A percentile compares a stretch with the other conserved stretches of the same genome.
These are phyloP conservation scores for Candida dubliniensis DNA, from an alignment of 1,139 yeast species.

Conservation along the genomic window DNA sequence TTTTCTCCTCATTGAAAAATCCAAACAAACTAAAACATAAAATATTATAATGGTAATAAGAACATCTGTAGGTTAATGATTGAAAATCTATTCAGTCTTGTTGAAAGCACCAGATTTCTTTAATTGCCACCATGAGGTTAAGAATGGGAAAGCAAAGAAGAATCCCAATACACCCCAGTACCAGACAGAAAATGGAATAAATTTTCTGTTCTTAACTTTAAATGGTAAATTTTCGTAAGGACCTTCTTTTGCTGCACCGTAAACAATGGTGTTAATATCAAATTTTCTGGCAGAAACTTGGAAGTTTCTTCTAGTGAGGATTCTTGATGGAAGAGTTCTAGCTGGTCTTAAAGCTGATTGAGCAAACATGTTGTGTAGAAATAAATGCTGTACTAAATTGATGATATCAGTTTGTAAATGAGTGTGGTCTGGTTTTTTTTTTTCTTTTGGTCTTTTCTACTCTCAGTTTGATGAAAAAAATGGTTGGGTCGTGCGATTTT, in stretches of 20 bases:
- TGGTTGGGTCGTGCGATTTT: not conserved
- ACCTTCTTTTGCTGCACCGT: conserved; percentile 67
- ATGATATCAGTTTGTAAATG: not conserved
- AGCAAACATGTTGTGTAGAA: conserved; percentile 13
- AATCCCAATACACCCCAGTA: conserved; percentile 78
- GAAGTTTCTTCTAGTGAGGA: conserved; percentile 34
- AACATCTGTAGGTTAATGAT: not conserved
- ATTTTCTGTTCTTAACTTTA: conserved; percentile 85
- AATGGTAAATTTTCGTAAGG: conserved; percentile 91
- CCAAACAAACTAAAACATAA: too few species aligned
- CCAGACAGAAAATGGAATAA: conserved; percentile 73
- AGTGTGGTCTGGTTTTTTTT: conserved; percentile 1
- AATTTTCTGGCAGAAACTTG: conserved; percentile 33
- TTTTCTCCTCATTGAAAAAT: too few species aligned
- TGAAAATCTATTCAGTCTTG: conserved; percentile 3
- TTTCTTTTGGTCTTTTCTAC: not conserved
- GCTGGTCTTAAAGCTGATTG: conserved; percentile 36
- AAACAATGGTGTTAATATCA: conserved; percentile 25
- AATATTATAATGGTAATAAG: too few species aligned
- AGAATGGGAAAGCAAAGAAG: conserved; percentile 63
- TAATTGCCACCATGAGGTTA: conserved; percentile 67
- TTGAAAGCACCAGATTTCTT: conserved; percentile 68
- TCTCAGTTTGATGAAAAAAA: not conserved
- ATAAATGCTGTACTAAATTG: not conserved
- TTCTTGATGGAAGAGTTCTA: conserved; percentile 18